A percentile compares a stretch with the other conserved stretches of the same genome.
phyloP scores from a whole-genome alignment of 148 eudicot genomes.

The Vaccinium vitisidaea region DNA sequence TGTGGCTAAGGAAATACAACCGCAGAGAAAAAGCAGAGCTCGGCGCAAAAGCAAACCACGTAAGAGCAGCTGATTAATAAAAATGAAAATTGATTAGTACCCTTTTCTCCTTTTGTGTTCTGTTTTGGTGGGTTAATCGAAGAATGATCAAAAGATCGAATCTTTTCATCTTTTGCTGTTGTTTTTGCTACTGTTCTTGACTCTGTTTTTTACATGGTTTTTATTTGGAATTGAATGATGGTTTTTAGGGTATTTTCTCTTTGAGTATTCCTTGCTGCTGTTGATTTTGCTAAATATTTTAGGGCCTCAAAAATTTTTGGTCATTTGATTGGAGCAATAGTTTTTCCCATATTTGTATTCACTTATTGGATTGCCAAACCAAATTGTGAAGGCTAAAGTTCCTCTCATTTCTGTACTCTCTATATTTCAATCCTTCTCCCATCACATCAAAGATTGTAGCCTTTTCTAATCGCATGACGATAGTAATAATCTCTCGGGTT shows the following conservation, averaged over 20 bases:
- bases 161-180: not conserved
- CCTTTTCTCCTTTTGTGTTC: not conserved
- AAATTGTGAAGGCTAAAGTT: not conserved
- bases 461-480: too few species aligned
- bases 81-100: not conserved
- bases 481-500: not conserved
- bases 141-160: not conserved
- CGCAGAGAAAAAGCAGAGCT: conserved; percentile 29
- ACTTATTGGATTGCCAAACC: not conserved
- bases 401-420: not conserved
- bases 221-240: too few species aligned
- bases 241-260: not conserved
- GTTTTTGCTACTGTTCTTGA: not conserved
- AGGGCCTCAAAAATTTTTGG: not conserved
- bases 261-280: not conserved
- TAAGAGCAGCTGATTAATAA: conserved; percentile 25
- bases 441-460: not conserved
- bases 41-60: conserved; percentile 36
- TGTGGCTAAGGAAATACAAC: not conserved
- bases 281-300: not conserved
- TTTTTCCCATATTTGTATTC: not conserved
- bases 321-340: conserved; percentile 13
- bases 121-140: not conserved
- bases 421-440: too few species aligned
- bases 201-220: not conserved